phyloP scores from a whole-genome alignment of 257 asterid species.

The Lycium ferocissimum region DNA sequence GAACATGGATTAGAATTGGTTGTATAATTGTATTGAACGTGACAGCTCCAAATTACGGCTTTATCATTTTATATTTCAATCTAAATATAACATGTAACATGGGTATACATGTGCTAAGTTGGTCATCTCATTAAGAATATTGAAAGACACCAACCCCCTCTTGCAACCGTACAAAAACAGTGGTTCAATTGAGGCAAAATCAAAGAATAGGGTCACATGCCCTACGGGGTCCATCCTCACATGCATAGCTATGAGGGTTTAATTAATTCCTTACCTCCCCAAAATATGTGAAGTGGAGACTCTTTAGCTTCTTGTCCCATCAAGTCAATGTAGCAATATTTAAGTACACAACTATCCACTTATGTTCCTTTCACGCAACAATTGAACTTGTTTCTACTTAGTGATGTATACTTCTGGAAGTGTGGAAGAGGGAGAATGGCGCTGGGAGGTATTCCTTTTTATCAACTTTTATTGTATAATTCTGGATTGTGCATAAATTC shows the following conservation, averaged over 20 bases:
- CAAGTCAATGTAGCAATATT: not conserved
- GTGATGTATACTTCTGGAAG: not conserved
- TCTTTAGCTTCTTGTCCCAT: conserved; percentile 25
- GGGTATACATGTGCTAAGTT: conserved; percentile 56
- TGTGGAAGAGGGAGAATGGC: not conserved
- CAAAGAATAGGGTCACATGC: conserved; percentile 47
- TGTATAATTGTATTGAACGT: conserved; percentile 36
- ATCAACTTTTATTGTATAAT: not conserved
- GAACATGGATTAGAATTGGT: not conserved
- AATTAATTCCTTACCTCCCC: conserved; percentile 29
- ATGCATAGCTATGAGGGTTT: conserved; percentile 44
- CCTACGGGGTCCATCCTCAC: conserved; percentile 59
- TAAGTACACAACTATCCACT: not conserved
- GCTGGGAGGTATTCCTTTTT: not conserved
- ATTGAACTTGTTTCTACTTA: not conserved
- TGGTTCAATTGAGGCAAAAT: conserved; percentile 36
- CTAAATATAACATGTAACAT: conserved; percentile 44
- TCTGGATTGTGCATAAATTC: not conserved
- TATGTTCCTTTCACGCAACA: not conserved
- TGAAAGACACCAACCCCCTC: conserved; percentile 11
- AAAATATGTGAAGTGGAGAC: conserved; percentile 35
- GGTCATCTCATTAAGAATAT: conserved; percentile 43
- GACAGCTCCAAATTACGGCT: conserved; percentile 38
- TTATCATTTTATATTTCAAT: not conserved
- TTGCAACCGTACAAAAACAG: conserved; percentile 1